Evolutionary conservation across 2,329 filamentous ascomycete genomes (phyloP).

Genomic region (Cercospora canescens): DNA sequence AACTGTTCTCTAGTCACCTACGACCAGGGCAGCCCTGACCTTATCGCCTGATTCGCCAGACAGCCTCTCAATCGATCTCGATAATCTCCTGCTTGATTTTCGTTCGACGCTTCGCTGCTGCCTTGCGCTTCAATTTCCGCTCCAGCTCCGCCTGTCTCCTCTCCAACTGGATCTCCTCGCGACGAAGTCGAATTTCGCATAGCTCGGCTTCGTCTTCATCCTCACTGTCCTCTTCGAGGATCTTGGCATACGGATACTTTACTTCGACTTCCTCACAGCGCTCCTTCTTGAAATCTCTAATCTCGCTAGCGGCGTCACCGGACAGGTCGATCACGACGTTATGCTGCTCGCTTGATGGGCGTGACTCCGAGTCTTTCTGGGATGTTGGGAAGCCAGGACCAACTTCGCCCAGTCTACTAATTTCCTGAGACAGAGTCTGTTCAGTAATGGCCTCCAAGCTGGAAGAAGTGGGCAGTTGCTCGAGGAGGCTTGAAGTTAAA

Average conservation of each 20-base stretch:
- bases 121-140: neutral
- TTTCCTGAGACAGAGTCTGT: too few species aligned
- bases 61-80: neutral
- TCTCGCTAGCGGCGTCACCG: neutral
- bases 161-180: neutral
- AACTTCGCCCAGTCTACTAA: too few species aligned
- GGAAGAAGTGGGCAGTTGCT: too few species aligned
- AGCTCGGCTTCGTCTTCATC: neutral
- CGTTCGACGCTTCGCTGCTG: neutral
- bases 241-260: neutral
- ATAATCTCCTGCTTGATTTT: neutral
- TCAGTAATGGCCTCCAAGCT: too few species aligned
- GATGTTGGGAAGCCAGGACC: neutral
- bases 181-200: neutral
- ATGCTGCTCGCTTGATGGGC: neutral
- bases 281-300: neutral
- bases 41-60: neutral
- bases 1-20: too few species aligned
- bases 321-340: neutral
- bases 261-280: neutral
- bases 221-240: neutral
- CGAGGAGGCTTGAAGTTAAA: too few species aligned
- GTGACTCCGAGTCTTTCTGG: neutral
- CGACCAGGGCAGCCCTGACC: too few species aligned
- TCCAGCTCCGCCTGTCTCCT: neutral